Percentiles rank a stretch among this genome's conserved stretches.
Conservation (phyloP, 1,284 basidiomycete species). For the Tilletia walkeri region DNA sequence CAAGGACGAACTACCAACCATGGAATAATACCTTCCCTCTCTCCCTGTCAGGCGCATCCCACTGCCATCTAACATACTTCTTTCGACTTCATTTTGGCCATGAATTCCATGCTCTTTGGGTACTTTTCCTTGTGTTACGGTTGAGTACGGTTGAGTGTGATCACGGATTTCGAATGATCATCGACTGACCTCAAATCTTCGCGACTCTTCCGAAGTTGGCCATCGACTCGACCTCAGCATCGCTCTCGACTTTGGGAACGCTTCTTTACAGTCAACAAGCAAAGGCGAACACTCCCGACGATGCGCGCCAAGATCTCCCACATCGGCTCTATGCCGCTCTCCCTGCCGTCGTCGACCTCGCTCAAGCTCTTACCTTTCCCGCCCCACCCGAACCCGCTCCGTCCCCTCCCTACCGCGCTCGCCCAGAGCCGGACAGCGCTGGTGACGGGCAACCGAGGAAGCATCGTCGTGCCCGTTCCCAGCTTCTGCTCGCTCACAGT, state of each 20-base stretch:
- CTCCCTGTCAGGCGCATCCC: no score
- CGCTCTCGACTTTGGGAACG: no score
- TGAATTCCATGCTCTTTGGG: no score
- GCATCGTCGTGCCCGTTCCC: slow-evolving; percentile 44
- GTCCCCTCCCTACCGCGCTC: slow-evolving; percentile 37
- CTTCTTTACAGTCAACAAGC: neutral
- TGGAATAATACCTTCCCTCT: no score
- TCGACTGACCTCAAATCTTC: no score
- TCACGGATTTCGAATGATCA: no score
- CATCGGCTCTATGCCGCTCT: slow-evolving; percentile 44
- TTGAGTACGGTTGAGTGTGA: neutral
- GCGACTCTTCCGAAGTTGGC: no score
- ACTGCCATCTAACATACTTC: neutral
- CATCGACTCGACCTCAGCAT: no score
- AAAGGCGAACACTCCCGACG: neutral
- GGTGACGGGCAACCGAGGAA: slow-evolving; percentile 46
- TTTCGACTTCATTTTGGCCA: neutral
- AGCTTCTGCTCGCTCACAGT: slow-evolving; percentile 29
- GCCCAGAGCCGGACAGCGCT: slow-evolving; percentile 40
- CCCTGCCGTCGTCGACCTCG: slow-evolving; percentile 33
- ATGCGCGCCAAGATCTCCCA: slow-evolving; percentile 31
- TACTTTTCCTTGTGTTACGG: no score
- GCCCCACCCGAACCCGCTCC: slow-evolving; percentile 47
- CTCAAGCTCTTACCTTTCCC: slow-evolving; percentile 43
- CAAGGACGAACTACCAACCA: no score